phyloP scores from a whole-genome alignment of 2,329 filamentous ascomycete genomes.

The Huntiella omanensis region DNA sequence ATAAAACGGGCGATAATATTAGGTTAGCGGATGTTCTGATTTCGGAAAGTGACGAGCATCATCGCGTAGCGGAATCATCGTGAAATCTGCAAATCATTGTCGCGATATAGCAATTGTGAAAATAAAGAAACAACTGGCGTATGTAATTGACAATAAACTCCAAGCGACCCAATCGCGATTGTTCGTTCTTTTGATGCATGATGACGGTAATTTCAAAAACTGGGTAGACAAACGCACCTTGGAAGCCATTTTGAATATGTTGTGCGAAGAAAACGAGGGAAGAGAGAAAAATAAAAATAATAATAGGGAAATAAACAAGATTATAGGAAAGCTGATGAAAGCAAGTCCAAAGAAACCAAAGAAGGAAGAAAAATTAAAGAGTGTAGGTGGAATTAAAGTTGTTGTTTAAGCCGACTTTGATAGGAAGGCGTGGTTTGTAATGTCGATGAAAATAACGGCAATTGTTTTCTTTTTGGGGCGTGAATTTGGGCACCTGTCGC shows the following conservation, averaged over 20 bases:
- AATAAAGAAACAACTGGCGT: too few species aligned
- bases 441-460: not conserved
- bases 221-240: conserved; percentile 17
- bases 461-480: conserved; percentile 1
- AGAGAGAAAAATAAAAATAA: conserved; percentile 2
- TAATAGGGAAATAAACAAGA: not conserved
- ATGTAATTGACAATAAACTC: too few species aligned
- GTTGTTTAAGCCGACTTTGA: too few species aligned
- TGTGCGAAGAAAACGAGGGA: not conserved
- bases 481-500: not conserved
- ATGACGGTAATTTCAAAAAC: too few species aligned
- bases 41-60: too few species aligned
- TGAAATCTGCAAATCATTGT: too few species aligned
- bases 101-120: too few species aligned
- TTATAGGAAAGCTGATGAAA: not conserved
- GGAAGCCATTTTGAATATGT: conserved; percentile 20
- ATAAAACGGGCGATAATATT: conserved; percentile 3
- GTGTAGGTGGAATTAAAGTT: not conserved
- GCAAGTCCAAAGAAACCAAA: not conserved
- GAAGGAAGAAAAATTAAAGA: not conserved
- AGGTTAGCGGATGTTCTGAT: not conserved
- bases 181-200: too few species aligned
- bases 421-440: not conserved
- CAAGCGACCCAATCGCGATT: too few species aligned
- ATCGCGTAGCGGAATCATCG: too few species aligned